phyloP scores from a whole-genome alignment of 2,329 filamentous ascomycete genomes.

The Aspergillus proliferans region DNA sequence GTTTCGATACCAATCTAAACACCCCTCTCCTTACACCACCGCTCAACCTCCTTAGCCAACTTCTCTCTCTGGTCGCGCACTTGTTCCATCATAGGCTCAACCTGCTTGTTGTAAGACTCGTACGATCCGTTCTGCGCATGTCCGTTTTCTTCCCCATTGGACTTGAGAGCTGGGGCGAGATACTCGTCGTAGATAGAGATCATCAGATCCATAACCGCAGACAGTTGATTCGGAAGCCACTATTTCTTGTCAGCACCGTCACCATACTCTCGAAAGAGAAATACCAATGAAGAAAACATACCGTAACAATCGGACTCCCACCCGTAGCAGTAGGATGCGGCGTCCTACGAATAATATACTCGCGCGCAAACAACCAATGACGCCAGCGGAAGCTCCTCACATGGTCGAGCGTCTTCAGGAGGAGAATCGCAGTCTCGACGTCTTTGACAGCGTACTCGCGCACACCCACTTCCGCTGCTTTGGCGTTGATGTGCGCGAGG shows the following conservation, averaged over 20 bases:
- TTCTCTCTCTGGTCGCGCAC: conserved; percentile 29
- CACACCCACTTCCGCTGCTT: conserved; percentile 43
- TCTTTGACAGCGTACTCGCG: conserved; percentile 32
- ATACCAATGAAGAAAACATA: conserved; percentile 16
- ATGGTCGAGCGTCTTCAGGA: conserved; percentile 42
- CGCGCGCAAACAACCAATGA: conserved; percentile 44
- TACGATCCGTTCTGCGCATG: conserved; percentile 19
- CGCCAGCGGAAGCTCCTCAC: conserved; percentile 46
- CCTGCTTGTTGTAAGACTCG: conserved; percentile 27
- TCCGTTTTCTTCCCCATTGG: conserved; percentile 12
- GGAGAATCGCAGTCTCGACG: conserved; percentile 36
- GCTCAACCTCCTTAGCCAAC: conserved; percentile 36
- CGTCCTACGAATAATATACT: conserved; percentile 44
- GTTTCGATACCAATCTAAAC: conserved; percentile 15
- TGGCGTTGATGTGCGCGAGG: conserved; percentile 61
- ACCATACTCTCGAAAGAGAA: background rate
- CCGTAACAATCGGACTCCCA: conserved; percentile 44
- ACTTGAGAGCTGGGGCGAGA: conserved; percentile 27
- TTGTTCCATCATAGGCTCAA: conserved; percentile 33
- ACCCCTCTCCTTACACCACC: conserved; percentile 42
- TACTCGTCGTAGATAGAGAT: conserved; percentile 38
- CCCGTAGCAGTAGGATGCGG: conserved; percentile 44
- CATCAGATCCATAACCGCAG: conserved; percentile 46
- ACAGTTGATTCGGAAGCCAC: conserved; percentile 45
- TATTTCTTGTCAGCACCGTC: conserved; percentile 8